Base-by-base conservation (phyloP, 2,329 filamentous ascomycete species). In the Aspergillus sp. region DNA sequence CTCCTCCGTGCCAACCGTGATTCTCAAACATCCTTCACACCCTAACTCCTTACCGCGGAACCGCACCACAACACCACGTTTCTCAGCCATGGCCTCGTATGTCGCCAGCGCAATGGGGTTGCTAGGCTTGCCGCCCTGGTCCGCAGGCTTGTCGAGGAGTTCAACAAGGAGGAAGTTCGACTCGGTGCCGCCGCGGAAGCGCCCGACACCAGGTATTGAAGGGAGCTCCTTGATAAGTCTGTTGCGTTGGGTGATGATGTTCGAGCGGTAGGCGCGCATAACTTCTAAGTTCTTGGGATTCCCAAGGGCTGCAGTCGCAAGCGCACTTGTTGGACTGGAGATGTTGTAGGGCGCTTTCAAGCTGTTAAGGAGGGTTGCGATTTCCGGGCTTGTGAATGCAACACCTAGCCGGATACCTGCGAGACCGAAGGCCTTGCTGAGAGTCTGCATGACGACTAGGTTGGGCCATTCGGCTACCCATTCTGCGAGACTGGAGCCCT, bases 301-400 rank as follows among this genome's bases (percentile, higher is more conserved):
- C 19, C 44, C 52, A 40, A 98, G 79, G 3, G 91, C 93, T 21
- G 88, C 85, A 39, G 81, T 84, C 1, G 93, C 95, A 17, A 99
- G 82, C 37, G 88, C 87, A 66, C 88, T 92, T 1, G 93, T 97
- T 0, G 91, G 91, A 66, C 88, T 93, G 4, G 91, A 89, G 67
- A 99, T 88, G 76, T 97, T 98, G 79, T 99, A 99, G 0, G 95
- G 95, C 0, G 95, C 93, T 77, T 98, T 98, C 69, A 99, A 82
- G 71, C 84, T 92, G 78, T 99, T 99, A 55, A 99, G 82, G 12
- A 99, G 80, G 15, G 78, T 76, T 2, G 93, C 92, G 61, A 99
- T 88, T 6, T 86, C 82, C 0, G 87, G 82, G 9, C 87, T 84
- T 5, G 90, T 84, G 72, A 97, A 99, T 0, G 91, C 91, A 7